Percentiles rank a stretch among this genome's conserved stretches.
Conservation (phyloP, 2,329 filamentous ascomycete genomes). For the Sporothrix curviconia region DNA sequence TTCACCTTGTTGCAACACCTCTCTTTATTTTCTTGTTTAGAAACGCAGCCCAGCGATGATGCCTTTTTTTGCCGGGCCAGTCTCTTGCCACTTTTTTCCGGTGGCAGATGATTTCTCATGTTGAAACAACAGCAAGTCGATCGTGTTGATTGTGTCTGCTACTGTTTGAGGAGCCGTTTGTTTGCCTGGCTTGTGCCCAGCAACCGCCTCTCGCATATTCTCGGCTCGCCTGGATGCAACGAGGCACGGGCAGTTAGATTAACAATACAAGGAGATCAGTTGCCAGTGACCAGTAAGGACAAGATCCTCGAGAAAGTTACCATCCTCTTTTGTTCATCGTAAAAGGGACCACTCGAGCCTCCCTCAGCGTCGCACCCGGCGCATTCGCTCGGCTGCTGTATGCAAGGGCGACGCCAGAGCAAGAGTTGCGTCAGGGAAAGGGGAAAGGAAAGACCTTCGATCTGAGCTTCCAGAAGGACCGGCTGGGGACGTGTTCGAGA, state of each 20-base stretch:
- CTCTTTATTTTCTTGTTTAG: not conserved
- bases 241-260: not conserved
- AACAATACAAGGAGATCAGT: too few species aligned
- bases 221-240: not conserved
- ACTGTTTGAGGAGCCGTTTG: not conserved
- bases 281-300: not conserved
- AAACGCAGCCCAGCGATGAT: not conserved
- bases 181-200: not conserved
- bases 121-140: not conserved
- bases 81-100: not conserved
- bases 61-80: too few species aligned
- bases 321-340: not conserved
- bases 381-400: not conserved
- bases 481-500: too few species aligned
- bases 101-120: not conserved
- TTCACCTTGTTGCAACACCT: too few species aligned
- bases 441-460: conserved; percentile 1
- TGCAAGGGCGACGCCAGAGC: conserved; percentile 3
- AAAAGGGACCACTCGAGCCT: too few species aligned
- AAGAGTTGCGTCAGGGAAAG: not conserved
- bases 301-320: not conserved
- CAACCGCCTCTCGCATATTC: not conserved
- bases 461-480: conserved; percentile 1
- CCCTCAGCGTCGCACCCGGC: not conserved
- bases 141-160: not conserved